phyloP scores from a whole-genome alignment of 75 land plant species.

The Pinus taeda region DNA sequence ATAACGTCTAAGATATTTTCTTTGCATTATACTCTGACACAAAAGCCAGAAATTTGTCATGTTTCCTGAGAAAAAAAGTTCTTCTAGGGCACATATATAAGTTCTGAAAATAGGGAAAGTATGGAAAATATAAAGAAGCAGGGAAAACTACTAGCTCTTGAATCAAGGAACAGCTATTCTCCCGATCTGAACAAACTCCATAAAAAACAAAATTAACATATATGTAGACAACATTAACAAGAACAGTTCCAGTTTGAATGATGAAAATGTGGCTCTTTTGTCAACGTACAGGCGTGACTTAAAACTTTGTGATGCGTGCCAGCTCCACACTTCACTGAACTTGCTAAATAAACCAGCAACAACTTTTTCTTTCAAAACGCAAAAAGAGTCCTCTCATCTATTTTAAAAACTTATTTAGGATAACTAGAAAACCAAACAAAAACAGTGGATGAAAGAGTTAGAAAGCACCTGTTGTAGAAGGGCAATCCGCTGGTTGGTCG shows the following conservation, averaged over 20 bases:
- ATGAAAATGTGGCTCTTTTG: neutral
- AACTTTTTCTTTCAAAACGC: neutral
- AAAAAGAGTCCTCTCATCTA: neutral
- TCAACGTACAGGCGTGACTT: neutral
- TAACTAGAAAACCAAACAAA: neutral
- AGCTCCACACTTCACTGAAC: neutral
- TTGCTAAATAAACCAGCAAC: neutral
- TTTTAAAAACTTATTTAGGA: neutral
- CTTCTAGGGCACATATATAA: too few relatives aligned
- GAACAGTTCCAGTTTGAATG: neutral
- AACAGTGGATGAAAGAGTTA: neutral
- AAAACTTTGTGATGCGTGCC: neutral
- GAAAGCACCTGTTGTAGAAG: conserved; percentile 81
- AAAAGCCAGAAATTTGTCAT: too few relatives aligned
- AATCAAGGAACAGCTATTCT: too few relatives aligned
- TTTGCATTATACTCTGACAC: too few relatives aligned
- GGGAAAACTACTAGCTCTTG: too few relatives aligned
- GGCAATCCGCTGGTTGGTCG: conserved; percentile 81
- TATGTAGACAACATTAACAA: neutral
- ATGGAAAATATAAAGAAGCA: too few relatives aligned
- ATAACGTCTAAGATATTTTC: too few relatives aligned
- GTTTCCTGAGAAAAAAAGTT: too few relatives aligned
- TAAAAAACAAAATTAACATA: too few relatives aligned
- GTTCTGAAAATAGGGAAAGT: too few relatives aligned
- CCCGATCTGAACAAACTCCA: too few relatives aligned